Evolutionary conservation across 768 basidiomycete species (phyloP), one percentile per base, ranked within the genome.

Genomic region (Crassisporium funariophilum): DNA sequence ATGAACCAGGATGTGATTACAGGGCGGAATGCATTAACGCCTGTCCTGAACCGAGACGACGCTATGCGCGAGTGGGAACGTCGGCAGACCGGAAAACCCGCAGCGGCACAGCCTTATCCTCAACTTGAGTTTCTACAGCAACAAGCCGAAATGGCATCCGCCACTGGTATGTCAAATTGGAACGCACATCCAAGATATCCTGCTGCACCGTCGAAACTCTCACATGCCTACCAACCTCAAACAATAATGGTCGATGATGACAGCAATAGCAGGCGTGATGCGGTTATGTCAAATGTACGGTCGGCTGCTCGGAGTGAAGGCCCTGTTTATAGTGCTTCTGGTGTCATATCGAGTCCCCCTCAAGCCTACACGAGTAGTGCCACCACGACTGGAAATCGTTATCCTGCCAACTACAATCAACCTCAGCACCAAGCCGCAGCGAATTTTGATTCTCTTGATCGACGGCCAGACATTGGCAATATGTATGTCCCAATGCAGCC

Each of bases 31-130:
- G 88, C 91, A 16, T 65, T 97, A 65, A 97, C 93, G 11, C 95
- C 95, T 2, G 94, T 97, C 22, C 69, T 98, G 54, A 95, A 95
- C 57, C 79, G 95, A 42, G 95, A 98, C 55, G 95, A 99, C 53
- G 88, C 91, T 35, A 88, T 92, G 75, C 82, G 87, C 34, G 95
- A 98, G 69, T 98, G 95, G 95, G 97, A 98, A 68, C 70, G 93
- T 54, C 73, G 94, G 51, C 89, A 93, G 61, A 70, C 83, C 9
- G 90, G 86, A 13, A 87, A 86, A 57, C 76, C 81, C 1, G 68
- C 73, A 10, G 81, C 82, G n/a, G 79, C 83, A 12, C 83, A 86
- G 59, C 84, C 86, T 19, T 93, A 95, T 58, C 92, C 89, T 5
- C 92, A 94, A 59, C 75, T 98, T 24, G 94, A 95, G 63, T 91